phyloP scores from a whole-genome alignment of 169 alveolate genomes.

The Pseudocohnilembus persalinus region DNA sequence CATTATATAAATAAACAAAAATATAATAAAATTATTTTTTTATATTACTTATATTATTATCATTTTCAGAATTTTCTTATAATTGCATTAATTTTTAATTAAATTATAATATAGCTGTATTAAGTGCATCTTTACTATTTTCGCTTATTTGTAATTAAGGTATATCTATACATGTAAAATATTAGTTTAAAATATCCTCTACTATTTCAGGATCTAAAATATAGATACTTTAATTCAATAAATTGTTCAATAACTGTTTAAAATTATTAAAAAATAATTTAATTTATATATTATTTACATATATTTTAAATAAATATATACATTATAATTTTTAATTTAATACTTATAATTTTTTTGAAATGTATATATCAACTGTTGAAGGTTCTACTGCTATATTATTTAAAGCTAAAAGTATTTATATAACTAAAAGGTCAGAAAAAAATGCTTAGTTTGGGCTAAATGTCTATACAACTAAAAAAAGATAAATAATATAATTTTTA shows the following conservation, averaged over 20 bases:
- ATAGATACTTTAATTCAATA: background rate
- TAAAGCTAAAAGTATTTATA: too few species aligned
- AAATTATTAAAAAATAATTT: too few species aligned
- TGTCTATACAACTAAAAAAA: too few species aligned
- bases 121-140: background rate
- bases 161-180: background rate
- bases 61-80: background rate
- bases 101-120: background rate
- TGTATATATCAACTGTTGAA: background rate
- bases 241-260: background rate
- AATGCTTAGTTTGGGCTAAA: too few species aligned
- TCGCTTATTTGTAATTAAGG: background rate
- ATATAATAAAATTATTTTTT: too few species aligned
- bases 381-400: background rate
- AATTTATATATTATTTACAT: too few species aligned
- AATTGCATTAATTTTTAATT: too few species aligned
- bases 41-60: background rate
- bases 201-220: background rate
- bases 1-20: too few species aligned
- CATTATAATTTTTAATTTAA: too few species aligned
- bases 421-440: too few species aligned
- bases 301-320: too few species aligned
- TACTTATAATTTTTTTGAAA: background rate
- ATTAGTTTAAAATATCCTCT: background rate
- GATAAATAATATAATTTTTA: too few species aligned